phyloP scores from a whole-genome alignment of 257 asterid species.

The Phtheirospermum japonicum region DNA sequence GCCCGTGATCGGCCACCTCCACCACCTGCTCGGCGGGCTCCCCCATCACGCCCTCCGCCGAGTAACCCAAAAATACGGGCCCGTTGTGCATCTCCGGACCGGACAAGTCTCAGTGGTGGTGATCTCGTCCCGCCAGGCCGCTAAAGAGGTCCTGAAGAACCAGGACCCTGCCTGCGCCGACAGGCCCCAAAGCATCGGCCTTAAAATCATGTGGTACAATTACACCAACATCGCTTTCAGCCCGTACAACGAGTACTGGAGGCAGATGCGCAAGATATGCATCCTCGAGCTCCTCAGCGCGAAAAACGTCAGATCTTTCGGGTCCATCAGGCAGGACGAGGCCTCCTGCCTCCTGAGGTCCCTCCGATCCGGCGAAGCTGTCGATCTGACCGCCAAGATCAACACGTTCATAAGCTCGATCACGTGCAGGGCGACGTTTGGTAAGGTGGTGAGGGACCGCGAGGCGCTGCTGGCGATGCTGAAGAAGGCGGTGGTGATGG shows the following conservation, averaged over 20 bases:
- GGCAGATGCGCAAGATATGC: slow-evolving; percentile 34
- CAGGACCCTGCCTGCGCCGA: slow-evolving; percentile 2
- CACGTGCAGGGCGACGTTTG: slow-evolving; percentile 34
- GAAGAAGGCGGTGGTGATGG: slow-evolving; percentile 5
- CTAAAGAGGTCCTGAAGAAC: neutral
- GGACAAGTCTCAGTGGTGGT: no score
- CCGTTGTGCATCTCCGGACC: no score
- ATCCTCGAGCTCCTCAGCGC: slow-evolving; percentile 21
- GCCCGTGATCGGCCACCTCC: no score
- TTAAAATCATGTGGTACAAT: slow-evolving; percentile 21
- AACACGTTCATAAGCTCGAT: slow-evolving; percentile 20
- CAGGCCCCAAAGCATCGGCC: neutral
- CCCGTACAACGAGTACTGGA: slow-evolving; percentile 34
- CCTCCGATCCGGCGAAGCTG: neutral
- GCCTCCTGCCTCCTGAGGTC: neutral
- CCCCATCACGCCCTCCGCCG: no score
- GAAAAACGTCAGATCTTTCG: slow-evolving; percentile 25
- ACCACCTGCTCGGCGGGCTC: no score
- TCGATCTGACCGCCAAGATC: slow-evolving; percentile 26
- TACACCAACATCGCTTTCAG: slow-evolving; percentile 17
- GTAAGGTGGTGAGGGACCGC: slow-evolving; percentile 25
- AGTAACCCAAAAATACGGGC: no score
- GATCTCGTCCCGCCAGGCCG: neutral
- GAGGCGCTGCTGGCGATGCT: slow-evolving; percentile 12
- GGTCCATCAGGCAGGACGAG: slow-evolving; percentile 23